A percentile compares a stretch with the other conserved stretches of the same genome.
phyloP scores from a whole-genome alignment of 441 rosid genomes.

The Syzygium malaccense region DNA sequence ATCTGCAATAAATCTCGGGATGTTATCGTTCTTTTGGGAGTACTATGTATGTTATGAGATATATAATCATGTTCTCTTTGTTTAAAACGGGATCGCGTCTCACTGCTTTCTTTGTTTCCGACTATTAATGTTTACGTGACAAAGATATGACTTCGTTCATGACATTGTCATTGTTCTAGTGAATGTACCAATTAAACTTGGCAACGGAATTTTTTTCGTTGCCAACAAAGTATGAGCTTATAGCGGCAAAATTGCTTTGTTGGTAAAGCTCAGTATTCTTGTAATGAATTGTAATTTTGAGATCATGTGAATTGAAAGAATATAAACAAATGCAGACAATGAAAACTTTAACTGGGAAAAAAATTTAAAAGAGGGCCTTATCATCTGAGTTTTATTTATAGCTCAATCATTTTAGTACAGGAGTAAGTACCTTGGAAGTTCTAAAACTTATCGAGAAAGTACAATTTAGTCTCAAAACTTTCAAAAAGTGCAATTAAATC shows the following conservation, averaged over 20 bases:
- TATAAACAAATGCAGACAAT: neutral
- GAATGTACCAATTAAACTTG: too few species aligned
- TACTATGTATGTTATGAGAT: neutral
- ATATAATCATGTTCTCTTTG: neutral
- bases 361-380: neutral
- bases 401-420: neutral
- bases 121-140: neutral
- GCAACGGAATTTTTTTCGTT: too few species aligned
- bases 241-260: neutral
- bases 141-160: neutral
- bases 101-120: neutral
- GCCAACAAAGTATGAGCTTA: neutral
- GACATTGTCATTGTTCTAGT: too few species aligned
- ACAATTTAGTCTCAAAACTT: too few species aligned
- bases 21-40: neutral
- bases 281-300: neutral
- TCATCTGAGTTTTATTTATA: neutral
- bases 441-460: too few species aligned
- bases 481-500: too few species aligned
- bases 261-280: neutral
- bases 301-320: neutral
- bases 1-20: neutral
- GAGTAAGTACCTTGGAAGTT: too few species aligned
- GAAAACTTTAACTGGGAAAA: neutral
- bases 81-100: neutral